phyloP scores from a whole-genome alignment of 2,329 filamentous ascomycete genomes.

The Stromatinia cepivora region DNA sequence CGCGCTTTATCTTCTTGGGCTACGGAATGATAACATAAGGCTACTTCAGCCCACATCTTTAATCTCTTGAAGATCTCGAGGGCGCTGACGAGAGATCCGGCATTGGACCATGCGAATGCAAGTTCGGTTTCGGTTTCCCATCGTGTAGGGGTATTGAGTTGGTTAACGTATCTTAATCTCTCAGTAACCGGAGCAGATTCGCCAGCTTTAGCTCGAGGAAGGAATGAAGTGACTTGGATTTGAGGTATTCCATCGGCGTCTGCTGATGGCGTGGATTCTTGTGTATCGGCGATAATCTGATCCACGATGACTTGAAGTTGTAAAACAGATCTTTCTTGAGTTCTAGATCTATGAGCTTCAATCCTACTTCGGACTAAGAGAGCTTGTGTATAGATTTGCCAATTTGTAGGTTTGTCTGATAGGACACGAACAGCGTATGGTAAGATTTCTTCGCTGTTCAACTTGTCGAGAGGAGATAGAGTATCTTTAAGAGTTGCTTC shows the following conservation, averaged over 20 bases:
- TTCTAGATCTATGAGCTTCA: slow-evolving; percentile 82
- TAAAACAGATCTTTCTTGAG: slow-evolving; percentile 82
- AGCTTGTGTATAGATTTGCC: slow-evolving; percentile 96
- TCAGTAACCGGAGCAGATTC: slow-evolving; percentile 79
- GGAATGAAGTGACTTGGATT: slow-evolving; percentile 70
- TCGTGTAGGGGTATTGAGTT: slow-evolving; percentile 77
- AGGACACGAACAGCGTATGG: slow-evolving; percentile 89
- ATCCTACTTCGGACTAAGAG: slow-evolving; percentile 86
- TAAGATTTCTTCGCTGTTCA: slow-evolving; percentile 90
- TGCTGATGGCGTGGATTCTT: slow-evolving; percentile 32
- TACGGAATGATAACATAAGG: slow-evolving; percentile 66
- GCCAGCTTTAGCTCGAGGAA: slow-evolving; percentile 70
- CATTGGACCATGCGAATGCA: slow-evolving; percentile 84
- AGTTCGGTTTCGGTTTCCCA: slow-evolving; percentile 96
- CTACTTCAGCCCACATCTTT: slow-evolving; percentile 92
- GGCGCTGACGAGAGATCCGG: slow-evolving; percentile 85
- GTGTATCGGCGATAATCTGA: slow-evolving; percentile 86
- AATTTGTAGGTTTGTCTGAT: slow-evolving; percentile 86
- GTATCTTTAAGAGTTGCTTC: slow-evolving; percentile 88
- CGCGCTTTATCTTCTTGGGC: slow-evolving; percentile 76
- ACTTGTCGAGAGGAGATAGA: slow-evolving; percentile 74
- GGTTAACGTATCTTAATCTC: slow-evolving; percentile 79
- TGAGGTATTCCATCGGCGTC: slow-evolving; percentile 41
- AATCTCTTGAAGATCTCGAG: slow-evolving; percentile 94
- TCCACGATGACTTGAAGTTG: slow-evolving; percentile 95